A percentile compares a stretch with the other conserved stretches of the same genome.
These are phyloP conservation scores for Aspergillus homomorphus DNA, from an alignment of 495 filamentous ascomycete species.

Conservation along the genomic window DNA sequence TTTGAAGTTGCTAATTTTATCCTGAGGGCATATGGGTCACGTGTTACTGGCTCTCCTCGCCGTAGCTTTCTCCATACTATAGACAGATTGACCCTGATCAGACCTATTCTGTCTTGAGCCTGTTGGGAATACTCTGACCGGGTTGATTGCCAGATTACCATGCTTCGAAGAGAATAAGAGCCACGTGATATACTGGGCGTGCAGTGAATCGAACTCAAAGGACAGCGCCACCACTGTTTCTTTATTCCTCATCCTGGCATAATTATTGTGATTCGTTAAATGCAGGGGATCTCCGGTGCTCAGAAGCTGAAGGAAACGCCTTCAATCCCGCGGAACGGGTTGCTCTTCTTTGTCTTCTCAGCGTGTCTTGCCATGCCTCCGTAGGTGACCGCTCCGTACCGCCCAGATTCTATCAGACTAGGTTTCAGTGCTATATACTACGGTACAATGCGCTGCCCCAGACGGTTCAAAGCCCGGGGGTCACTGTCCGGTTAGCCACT, in stretches of 20 bases:
- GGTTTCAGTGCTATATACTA: neutral
- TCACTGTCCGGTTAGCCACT: neutral
- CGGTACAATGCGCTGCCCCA: neutral
- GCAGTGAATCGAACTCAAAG: neutral
- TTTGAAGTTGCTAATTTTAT: neutral
- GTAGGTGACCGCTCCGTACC: neutral
- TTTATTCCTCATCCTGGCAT: neutral
- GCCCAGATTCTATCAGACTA: neutral
- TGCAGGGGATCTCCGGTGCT: neutral
- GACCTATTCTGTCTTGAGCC: neutral
- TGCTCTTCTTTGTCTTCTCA: neutral
- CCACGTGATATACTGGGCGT: neutral
- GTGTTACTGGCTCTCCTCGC: neutral
- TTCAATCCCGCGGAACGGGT: neutral
- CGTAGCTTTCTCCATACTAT: neutral
- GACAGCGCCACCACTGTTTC: neutral
- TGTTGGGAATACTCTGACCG: neutral
- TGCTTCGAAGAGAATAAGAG: neutral
- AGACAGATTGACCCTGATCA: neutral
- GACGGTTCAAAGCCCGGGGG: neutral
- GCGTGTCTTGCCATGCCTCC: neutral
- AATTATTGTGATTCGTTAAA: neutral
- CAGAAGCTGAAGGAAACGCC: neutral
- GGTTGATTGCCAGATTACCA: neutral
- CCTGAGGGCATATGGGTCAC: neutral